Percentiles rank a stretch among this genome's conserved stretches.
Conservation (phyloP, 805 yeast species). For the Schwanniomyces vanrijiae region DNA sequence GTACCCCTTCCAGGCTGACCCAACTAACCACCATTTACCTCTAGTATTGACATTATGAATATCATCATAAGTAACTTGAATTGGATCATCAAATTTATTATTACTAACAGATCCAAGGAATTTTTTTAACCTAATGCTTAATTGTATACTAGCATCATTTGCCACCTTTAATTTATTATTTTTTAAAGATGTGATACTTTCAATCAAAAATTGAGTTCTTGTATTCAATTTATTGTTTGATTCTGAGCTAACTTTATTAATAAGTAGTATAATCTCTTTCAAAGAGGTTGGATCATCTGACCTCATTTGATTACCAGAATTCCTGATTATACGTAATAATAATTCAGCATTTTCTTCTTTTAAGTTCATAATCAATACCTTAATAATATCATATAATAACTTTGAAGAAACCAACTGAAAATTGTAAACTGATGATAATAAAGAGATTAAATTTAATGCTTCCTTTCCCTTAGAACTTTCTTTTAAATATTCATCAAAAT, state of each 20-base stretch:
- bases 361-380: conserved; percentile 50
- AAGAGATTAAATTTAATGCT: conserved; percentile 65
- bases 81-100: conserved; percentile 61
- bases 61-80: conserved; percentile 82
- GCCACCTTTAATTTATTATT: conserved; percentile 70
- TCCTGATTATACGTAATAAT: conserved; percentile 66
- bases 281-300: conserved; percentile 86
- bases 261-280: conserved; percentile 67
- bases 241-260: conserved; percentile 47
- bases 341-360: conserved; percentile 77
- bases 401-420: conserved; percentile 74
- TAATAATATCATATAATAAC: conserved; percentile 75
- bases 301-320: conserved; percentile 82
- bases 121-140: conserved; percentile 62
- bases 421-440: conserved; percentile 74
- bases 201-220: conserved; percentile 80
- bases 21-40: conserved; percentile 99
- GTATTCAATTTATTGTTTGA: conserved; percentile 42
- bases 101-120: conserved; percentile 53
- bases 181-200: conserved; percentile 80
- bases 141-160: conserved; percentile 52
- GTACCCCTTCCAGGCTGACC: conserved; percentile 93
- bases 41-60: conserved; percentile 70
- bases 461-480: conserved; percentile 38
- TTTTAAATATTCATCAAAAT: conserved; percentile 47